Base-by-base conservation (phyloP, 768 basidiomycete species). In the Coprinellus micaceus region DNA sequence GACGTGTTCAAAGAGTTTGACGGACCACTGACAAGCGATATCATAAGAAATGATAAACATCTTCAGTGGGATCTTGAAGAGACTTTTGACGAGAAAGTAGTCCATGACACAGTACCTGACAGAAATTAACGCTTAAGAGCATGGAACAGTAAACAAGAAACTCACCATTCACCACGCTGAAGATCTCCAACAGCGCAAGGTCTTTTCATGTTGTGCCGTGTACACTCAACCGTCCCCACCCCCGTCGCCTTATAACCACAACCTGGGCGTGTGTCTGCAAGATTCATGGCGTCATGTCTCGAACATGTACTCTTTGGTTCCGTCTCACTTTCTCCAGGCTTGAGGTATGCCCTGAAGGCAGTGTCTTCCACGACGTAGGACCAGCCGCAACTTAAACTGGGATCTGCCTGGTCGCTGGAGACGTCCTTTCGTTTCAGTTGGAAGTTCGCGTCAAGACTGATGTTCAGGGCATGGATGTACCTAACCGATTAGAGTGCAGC, bases 81-180 rank as follows among this genome's bases (percentile, higher is more conserved):
- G 47, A 22, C n/a, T 47, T 5, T 62, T 53, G 26, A 45, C 64
- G 12, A 29, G 58, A 33, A 70, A 43, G 45, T 64, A 71, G 43
- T 70, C 69, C 61, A 70, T 69, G 44, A 69, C 69, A 0, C 60
- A 62, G 47, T 69, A 70, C 24, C 68, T 69, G 37, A 1, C 19
- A 40, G 15, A 24, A 26, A 33, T 3, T 21, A 25, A 5, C 41
- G n/a, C 41, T n/a, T 43, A 5, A n/a, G n/a, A 7, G 15, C 9
- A 19, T n/a, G 41, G 41, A 43, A 19, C 24, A 46, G 41, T 45
- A 22, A 39, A 33, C 33, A 33, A 13, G 33, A 6, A 13, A 33
- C 7, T 33, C 57, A 70, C 71, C 63, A 28, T 60, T 73, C 71
- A 0, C 72, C 72, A 48, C 66, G 67, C 51, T 74, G 72, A 2